Evolutionary conservation across 371 early-diverging fungal genomes (phyloP), one percentile per base, ranked within the genome.

Genomic region (Dichotomocladium elegans): DNA sequence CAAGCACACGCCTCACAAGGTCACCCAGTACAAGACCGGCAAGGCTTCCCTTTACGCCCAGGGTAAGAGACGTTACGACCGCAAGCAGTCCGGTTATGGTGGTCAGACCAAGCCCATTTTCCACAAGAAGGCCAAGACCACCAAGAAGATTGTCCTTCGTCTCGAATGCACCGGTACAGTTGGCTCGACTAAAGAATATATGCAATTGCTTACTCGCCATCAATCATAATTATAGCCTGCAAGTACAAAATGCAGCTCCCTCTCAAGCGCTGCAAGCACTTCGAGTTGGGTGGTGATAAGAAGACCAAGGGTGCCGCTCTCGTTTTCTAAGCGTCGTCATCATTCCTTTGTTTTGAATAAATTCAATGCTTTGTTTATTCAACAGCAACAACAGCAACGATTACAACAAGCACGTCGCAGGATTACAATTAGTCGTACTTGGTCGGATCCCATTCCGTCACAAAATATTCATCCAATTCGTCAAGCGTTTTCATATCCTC

Each of bases 241-340:
- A 96, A 96, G 88, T 87, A 89, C 85, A 93, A 94, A 88, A 82
- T 87, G 70, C 96, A 96, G 83, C 78, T 92, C 46, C 85, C 95
- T 56, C 68, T 96, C 72, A 97, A 98, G 90, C 93, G 99, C 67
- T 97, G 99, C 89, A 99, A 99, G 89, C 98, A 96, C 90, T 98
- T 98, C 75, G 97, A 98, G 82, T 88, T 99, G 55, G 98, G 99
- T 80, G 99, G 98, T 86, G 98, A 99, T 85, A 98, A 96, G 95
- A 99, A 87, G 65, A 66, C 59, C 59, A 63, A 58, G 76, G 88
- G 88, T 81, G 87, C 85, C 53, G 89, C 89, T 57, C 83, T 89
- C 60, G 77, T 80, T 53, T 89, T 87, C 83, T 88, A 85, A 83
- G 62, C 55, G 26, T 27, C 30, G 41, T 33, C 41, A 41, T 34